Evolutionary conservation across 106 monocot species (phyloP), one percentile per base, ranked within the genome.

Genomic region (Narthecium ossifragum): DNA sequence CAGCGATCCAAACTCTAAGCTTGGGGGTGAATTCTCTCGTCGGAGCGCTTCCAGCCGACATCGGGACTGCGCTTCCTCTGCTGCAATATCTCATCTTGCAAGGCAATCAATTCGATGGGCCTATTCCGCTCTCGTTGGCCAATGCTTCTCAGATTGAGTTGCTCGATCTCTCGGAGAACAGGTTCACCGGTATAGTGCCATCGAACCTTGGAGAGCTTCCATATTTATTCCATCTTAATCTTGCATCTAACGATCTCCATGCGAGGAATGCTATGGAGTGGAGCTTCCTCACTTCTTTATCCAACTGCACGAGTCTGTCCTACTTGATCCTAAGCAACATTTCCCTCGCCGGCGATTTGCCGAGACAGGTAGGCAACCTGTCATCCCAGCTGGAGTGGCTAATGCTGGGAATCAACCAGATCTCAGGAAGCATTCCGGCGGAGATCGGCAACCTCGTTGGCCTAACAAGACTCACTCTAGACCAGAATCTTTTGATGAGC

Each of bases 111-210:
- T 18, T 75, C 30, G 18, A 36, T 1, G 75, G 75, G 4, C 47
- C 46, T 11, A 31, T 75, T 14, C 75, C 69, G 3, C 3, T 15
- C 28, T 75, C 75, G 0, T 13, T 69, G n/a, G 46, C 69, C 10
- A 75, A 75, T 51, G 56, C 57, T 41, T 63, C 68, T 24, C 1
- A 25, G 14, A 55, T 75, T 6, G 15, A 27, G 5, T 10, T 26
- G 24, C 1, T 58, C 4, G 45, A 25, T 8, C 45, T 70, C n/a
- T 31, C 3, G 2, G 17, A 8, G 5, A 70, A 62, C 46, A 33
- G 3, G 31, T 34, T 70, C 25, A 30, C 31, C 15, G 70, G 70
- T 3, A 8, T 30, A 2, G 46, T 71, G 15, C 71, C 71, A 2
- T 14, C 21, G 5, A 34, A 36, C 8, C 18, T 71, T 4, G 71